A percentile compares a stretch with the other conserved stretches of the same genome.
phyloP scores from a whole-genome alignment of 106 monocot species.

The Platanthera zijinensis region DNA sequence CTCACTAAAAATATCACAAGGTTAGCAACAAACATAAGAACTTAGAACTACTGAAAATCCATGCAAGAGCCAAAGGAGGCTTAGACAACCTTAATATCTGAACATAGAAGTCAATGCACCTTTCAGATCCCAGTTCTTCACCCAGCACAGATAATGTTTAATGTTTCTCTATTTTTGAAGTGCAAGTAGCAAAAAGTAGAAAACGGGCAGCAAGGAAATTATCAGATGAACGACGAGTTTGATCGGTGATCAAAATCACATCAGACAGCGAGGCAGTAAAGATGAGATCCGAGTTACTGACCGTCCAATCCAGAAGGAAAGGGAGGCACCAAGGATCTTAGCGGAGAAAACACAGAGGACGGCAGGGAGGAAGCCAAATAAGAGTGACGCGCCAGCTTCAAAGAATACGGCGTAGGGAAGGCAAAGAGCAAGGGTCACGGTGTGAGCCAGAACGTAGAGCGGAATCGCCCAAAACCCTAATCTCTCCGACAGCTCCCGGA shows the following conservation, averaged over 20 bases:
- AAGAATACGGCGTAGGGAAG: conserved; percentile 87
- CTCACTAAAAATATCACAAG: background rate
- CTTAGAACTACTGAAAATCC: background rate
- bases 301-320: conserved; percentile 96
- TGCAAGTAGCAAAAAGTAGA: background rate
- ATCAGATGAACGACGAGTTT: background rate
- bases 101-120: background rate
- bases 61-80: no score
- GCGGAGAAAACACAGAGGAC: conserved; percentile 79
- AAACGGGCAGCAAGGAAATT: background rate
- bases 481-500: conserved; percentile 25
- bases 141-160: background rate
- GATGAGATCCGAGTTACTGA: conserved; percentile 10
- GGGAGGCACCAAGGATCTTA: conserved; percentile 88
- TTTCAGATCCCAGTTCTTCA: background rate
- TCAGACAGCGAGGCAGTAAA: background rate
- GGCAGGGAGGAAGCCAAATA: conserved; percentile 86
- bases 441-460: conserved; percentile 68
- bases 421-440: conserved; percentile 84
- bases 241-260: background rate
- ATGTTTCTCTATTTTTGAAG: background rate
- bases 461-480: conserved; percentile 85
- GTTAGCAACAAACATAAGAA: background rate
- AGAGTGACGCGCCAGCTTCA: conserved; percentile 76
- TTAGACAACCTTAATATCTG: background rate